Evolutionary conservation across 331 rosid species (phyloP), one percentile per base, ranked within the genome.

Genomic region (Rosa hybrid): DNA sequence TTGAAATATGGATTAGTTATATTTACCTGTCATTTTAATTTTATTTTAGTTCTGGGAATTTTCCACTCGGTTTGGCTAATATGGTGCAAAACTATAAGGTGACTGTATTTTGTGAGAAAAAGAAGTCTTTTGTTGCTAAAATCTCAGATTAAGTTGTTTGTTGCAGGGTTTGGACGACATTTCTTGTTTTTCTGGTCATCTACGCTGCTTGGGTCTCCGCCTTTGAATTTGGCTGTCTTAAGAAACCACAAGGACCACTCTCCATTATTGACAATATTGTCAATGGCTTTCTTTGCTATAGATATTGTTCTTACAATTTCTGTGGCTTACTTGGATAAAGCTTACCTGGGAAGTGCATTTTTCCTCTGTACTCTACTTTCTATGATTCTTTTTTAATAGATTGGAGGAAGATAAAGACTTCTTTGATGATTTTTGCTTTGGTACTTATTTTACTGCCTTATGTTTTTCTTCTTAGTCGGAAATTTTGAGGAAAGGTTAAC

Each of bases 161-260:
- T 81, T 81, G 80, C 90, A 96, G 99, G 88, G 16, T 78, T 78
- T 96, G 99, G 99, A 88, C 93, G 74, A 89, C 97, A 54, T 93
- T 87, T 69, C 92, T 96, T 8, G 84, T 96, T 50, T 76, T 84
- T 82, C 86, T 96, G 53, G 99, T 96, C 9, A 69, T 90, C 74
- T 96, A 96, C 71, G 27, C 27, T 25, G 93, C 99, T 4, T 96
- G 99, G 99, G 99, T 88, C 2, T 96, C 98, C 3, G 98, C 99
- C 1, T 96, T 96, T 51, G 99, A 96, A 80, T 93, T 96, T 20
- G 99, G 99, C 34, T 96, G 92, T 81, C 92, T 96, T 1, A 74
- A 53, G 77, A 88, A 92, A 80, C 98, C 99, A 11, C 68, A 83
- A 46, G 81, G 74, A 25, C 92, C 95, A 1, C 98, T 96, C 38